A percentile compares a stretch with the other conserved stretches of the same genome.
Evolutionary conservation across 1,284 basidiomycete species (phyloP).

Genomic region (Neolentinus lepideus): DNA sequence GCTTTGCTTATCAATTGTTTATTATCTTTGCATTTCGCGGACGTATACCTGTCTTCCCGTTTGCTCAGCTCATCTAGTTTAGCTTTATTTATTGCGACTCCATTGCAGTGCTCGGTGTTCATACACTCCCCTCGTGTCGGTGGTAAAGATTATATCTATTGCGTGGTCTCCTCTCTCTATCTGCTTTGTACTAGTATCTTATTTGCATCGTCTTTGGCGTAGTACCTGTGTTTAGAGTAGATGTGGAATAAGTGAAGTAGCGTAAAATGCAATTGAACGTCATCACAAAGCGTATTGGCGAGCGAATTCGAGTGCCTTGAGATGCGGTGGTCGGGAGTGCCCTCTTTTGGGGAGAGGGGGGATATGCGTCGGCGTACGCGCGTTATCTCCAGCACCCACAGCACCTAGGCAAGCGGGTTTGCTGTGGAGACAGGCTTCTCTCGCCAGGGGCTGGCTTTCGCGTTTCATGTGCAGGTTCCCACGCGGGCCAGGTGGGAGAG

Average conservation of each 20-base stretch:
- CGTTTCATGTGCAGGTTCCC: not conserved
- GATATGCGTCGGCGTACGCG: not conserved
- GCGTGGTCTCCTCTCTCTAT: not conserved
- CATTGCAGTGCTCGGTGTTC: not conserved
- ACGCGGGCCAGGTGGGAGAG: not conserved
- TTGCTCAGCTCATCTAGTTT: not conserved
- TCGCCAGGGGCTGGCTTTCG: not conserved
- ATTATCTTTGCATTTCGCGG: constrained; percentile 7
- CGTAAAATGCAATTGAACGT: not conserved
- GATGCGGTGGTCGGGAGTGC: too few relatives aligned
- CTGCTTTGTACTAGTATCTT: not conserved
- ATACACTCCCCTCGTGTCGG: not conserved
- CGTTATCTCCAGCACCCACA: not conserved
- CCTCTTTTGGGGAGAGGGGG: too few relatives aligned
- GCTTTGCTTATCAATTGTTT: constrained; percentile 14
- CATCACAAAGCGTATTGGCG: too few relatives aligned
- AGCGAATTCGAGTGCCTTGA: too few relatives aligned
- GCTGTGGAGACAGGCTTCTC: not conserved
- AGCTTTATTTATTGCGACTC: not conserved
- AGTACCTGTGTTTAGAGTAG: not conserved
- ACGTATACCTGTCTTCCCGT: not conserved
- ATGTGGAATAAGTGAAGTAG: not conserved
- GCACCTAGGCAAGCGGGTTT: too few relatives aligned
- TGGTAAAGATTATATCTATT: not conserved
- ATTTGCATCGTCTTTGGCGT: not conserved